Percentiles rank a stretch among this genome's conserved stretches.
Evolutionary conservation across 495 filamentous ascomycete species (phyloP).

Genomic region (Neurospora intermedia): DNA sequence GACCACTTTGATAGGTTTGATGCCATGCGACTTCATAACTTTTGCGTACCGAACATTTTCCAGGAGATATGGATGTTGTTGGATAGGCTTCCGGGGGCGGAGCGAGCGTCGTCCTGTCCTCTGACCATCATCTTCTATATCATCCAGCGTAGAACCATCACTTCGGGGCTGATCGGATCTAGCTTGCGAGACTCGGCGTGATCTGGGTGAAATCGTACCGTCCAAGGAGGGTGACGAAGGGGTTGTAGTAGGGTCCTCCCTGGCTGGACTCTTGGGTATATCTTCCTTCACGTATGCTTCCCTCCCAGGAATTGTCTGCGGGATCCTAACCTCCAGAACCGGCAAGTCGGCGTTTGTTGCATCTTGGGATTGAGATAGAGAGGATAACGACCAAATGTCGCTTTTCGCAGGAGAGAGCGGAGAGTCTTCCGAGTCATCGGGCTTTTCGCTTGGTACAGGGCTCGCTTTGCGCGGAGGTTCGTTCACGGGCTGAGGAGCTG

Average conservation of each 20-base stretch:
- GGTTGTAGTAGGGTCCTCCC: background rate
- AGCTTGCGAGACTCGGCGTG: background rate
- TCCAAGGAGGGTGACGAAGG: background rate
- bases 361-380: background rate
- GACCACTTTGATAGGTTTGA: constrained; percentile 50
- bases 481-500: background rate
- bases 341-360: background rate
- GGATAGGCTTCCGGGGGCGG: constrained; percentile 61
- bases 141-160: background rate
- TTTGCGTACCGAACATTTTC: constrained; percentile 57
- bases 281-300: background rate
- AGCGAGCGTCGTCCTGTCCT: constrained; percentile 32
- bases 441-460: background rate
- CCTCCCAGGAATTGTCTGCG: background rate
- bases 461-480: background rate
- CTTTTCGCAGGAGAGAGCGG: background rate
- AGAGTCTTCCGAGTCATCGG: background rate
- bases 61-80: constrained; percentile 60
- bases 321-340: background rate
- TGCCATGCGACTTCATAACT: constrained; percentile 48
- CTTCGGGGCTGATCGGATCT: background rate
- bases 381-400: background rate
- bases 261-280: background rate
- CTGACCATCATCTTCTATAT: constrained; percentile 10
- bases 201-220: background rate